Conservation (phyloP, 177 flowering plant genomes). For the Telopea speciosissima region DNA sequence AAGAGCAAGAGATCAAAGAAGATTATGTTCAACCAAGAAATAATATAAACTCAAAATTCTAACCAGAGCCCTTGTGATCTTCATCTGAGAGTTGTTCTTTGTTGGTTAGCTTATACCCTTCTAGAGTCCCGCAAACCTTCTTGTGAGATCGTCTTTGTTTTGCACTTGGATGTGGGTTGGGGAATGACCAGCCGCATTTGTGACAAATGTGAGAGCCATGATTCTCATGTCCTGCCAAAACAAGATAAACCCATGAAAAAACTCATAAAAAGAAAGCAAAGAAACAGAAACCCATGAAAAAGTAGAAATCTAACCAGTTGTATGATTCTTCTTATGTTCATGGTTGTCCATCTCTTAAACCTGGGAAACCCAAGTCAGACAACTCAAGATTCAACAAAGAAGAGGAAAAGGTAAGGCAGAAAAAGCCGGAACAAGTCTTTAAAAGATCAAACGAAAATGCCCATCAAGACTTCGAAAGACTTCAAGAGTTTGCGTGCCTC, state of each 20-base stretch:
- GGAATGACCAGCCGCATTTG: slow-evolving; percentile 80
- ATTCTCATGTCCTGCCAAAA: slow-evolving; percentile 39
- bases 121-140: slow-evolving; percentile 65
- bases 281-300: neutral
- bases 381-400: neutral
- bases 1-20: neutral
- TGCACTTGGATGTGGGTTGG: slow-evolving; percentile 80
- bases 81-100: slow-evolving; percentile 48
- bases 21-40: neutral
- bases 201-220: slow-evolving; percentile 54
- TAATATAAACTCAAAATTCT: slow-evolving; percentile 1
- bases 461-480: neutral
- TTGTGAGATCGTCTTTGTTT: slow-evolving; percentile 73
- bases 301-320: neutral
- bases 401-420: neutral
- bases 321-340: neutral
- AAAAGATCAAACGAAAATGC: neutral
- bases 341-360: neutral
- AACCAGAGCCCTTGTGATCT: slow-evolving; percentile 45
- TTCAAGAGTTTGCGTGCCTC: too few relatives aligned
- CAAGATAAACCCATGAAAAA: neutral
- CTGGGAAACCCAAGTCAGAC: neutral
- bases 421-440: neutral
- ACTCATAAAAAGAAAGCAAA: neutral
- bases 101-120: slow-evolving; percentile 44